These are phyloP conservation scores for Candida neerlandica DNA, from an alignment of 1,139 yeast species.

Conservation along the genomic window DNA sequence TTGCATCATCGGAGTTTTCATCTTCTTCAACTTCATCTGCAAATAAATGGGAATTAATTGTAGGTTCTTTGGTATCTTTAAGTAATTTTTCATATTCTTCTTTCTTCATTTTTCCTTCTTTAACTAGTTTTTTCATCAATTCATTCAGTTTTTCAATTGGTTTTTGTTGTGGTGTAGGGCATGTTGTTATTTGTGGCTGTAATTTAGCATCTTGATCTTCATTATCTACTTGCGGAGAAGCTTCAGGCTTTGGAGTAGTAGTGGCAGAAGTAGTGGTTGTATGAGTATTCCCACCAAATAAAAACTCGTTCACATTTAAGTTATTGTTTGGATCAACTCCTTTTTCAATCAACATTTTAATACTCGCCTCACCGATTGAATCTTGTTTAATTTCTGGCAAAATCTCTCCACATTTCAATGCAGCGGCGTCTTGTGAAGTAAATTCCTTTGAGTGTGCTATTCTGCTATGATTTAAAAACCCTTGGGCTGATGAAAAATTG, in stretches of 20 bases:
- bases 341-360: slow-evolving; percentile 43
- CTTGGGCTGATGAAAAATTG: slow-evolving; percentile 79
- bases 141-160: slow-evolving; percentile 19
- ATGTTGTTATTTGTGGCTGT: background rate
- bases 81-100: slow-evolving; percentile 31
- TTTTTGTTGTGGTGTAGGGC: background rate
- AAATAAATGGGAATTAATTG: slow-evolving; percentile 30
- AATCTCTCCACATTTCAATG: slow-evolving; percentile 66
- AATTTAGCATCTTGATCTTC: background rate
- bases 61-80: slow-evolving; percentile 27
- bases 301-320: slow-evolving; percentile 43
- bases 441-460: slow-evolving; percentile 75
- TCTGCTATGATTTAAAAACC: slow-evolving; percentile 75
- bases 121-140: slow-evolving; percentile 30
- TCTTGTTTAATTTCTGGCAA: slow-evolving; percentile 63
- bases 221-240: background rate
- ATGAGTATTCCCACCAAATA: slow-evolving; percentile 26
- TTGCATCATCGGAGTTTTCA: background rate
- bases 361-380: slow-evolving; percentile 51
- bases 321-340: slow-evolving; percentile 43
- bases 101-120: slow-evolving; percentile 24
- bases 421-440: slow-evolving; percentile 76
- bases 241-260: slow-evolving; percentile 3
- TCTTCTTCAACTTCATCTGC: slow-evolving; percentile 26
- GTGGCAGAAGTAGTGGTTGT: background rate